A percentile compares a stretch with the other conserved stretches of the same genome.
phyloP scores from a whole-genome alignment of 2,329 filamentous ascomycete species.

The Sclerotinia borealis region DNA sequence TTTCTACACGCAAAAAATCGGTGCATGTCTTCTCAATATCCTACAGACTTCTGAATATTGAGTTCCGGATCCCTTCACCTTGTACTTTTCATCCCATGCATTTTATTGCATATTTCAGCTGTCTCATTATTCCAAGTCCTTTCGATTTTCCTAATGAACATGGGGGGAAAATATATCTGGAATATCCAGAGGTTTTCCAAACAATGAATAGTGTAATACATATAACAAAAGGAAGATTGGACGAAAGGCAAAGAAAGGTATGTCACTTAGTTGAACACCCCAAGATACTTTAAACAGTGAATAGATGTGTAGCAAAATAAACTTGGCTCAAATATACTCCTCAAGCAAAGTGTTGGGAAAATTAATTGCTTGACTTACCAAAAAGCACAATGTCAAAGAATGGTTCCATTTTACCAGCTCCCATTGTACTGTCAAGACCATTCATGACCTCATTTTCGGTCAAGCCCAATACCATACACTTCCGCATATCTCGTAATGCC shows the following conservation, averaged over 20 bases:
- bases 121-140: neutral
- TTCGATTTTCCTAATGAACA: neutral
- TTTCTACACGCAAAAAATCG: neutral
- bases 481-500: constrained; percentile 51
- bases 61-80: no score
- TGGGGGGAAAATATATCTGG: neutral
- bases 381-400: constrained; percentile 63
- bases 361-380: constrained; percentile 27
- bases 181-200: neutral
- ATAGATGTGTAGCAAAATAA: neutral
- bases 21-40: neutral
- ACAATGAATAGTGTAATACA: neutral
- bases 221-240: neutral
- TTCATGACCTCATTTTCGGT: constrained; percentile 52
- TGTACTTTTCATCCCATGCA: neutral
- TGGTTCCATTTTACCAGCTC: constrained; percentile 45
- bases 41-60: neutral
- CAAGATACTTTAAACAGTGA: neutral
- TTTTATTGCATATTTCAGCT: neutral
- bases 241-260: no score
- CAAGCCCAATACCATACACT: constrained; percentile 49
- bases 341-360: neutral
- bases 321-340: neutral
- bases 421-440: constrained; percentile 50
- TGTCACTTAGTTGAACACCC: no score